phyloP scores from a whole-genome alignment of 2,329 filamentous ascomycete genomes.

The Alternaria sp. region DNA sequence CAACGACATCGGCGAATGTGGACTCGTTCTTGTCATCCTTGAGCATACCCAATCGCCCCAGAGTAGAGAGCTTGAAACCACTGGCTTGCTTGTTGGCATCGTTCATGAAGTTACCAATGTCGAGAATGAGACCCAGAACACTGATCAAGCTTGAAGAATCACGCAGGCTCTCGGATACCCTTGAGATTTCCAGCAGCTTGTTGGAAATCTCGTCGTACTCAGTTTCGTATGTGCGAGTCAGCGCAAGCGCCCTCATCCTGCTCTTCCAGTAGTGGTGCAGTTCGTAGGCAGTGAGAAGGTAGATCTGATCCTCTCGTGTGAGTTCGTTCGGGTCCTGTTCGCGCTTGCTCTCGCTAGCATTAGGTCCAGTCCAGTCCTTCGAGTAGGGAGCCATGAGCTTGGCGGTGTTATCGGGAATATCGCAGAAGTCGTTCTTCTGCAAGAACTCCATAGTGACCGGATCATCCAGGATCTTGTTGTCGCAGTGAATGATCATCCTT shows the following conservation, averaged over 20 bases:
- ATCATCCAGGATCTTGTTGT: slow-evolving; percentile 86
- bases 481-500: slow-evolving; percentile 94
- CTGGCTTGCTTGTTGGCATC: slow-evolving; percentile 97
- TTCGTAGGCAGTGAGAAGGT: slow-evolving; percentile 90
- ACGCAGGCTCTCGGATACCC: slow-evolving; percentile 84
- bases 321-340: slow-evolving; percentile 89
- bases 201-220: slow-evolving; percentile 92
- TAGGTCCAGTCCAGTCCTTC: slow-evolving; percentile 92
- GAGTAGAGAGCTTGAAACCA: slow-evolving; percentile 96
- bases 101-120: slow-evolving; percentile 99
- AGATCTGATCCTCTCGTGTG: slow-evolving; percentile 94
- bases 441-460: slow-evolving; percentile 95
- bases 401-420: slow-evolving; percentile 84
- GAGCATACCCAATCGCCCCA: slow-evolving; percentile 92
- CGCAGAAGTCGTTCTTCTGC: slow-evolving; percentile 90
- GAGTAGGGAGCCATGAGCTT: slow-evolving; percentile 95
- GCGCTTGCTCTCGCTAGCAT: slow-evolving; percentile 75
- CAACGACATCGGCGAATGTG: slow-evolving; percentile 92
- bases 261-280: slow-evolving; percentile 99
- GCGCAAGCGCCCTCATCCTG: slow-evolving; percentile 85
- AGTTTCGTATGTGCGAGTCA: slow-evolving; percentile 81
- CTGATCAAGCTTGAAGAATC: slow-evolving; percentile 96
- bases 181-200: slow-evolving; percentile 85
- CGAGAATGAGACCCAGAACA: slow-evolving; percentile 91
- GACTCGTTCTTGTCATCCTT: slow-evolving; percentile 99